A percentile compares a stretch with the other conserved stretches of the same genome.
Conservation (phyloP, 2,329 filamentous ascomycete genomes). For the Botryosphaeria dothidea region DNA sequence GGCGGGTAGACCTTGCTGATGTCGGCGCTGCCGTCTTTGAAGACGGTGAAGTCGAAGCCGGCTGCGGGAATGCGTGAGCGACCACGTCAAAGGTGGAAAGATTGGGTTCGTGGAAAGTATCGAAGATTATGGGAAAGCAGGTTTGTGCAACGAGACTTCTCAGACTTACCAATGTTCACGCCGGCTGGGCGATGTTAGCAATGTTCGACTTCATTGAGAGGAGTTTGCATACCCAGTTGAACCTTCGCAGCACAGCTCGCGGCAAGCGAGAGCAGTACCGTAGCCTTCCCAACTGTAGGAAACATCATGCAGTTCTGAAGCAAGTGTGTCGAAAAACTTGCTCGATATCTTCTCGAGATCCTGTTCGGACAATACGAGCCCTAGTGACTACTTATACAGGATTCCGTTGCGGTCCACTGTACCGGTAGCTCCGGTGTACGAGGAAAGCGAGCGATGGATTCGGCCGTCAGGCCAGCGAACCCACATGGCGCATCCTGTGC, state of each 20-base stretch:
- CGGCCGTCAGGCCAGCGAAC: background rate
- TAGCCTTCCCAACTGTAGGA: background rate
- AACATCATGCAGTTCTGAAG: background rate
- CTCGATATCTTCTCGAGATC: background rate
- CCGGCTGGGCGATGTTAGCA: background rate
- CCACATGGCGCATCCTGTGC: background rate
- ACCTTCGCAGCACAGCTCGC: background rate
- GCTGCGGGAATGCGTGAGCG: too few species aligned
- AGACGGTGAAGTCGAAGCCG: constrained; percentile 36
- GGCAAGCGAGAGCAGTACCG: background rate
- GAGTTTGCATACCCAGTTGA: background rate
- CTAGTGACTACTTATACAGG: background rate
- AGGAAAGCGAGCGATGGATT: background rate
- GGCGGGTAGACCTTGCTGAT: constrained; percentile 35
- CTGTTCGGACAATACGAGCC: too few species aligned
- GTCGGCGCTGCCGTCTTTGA: constrained; percentile 43
- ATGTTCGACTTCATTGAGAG: background rate
- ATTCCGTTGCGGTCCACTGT: background rate
- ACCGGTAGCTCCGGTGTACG: background rate
- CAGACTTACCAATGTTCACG: background rate
- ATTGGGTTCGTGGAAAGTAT: background rate
- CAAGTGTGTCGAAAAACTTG: background rate
- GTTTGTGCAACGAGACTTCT: background rate
- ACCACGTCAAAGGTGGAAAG: constrained; percentile 31
- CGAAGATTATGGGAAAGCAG: background rate